phyloP scores from a whole-genome alignment of 2,329 filamentous ascomycete species.

The Colletotrichum sp. region DNA sequence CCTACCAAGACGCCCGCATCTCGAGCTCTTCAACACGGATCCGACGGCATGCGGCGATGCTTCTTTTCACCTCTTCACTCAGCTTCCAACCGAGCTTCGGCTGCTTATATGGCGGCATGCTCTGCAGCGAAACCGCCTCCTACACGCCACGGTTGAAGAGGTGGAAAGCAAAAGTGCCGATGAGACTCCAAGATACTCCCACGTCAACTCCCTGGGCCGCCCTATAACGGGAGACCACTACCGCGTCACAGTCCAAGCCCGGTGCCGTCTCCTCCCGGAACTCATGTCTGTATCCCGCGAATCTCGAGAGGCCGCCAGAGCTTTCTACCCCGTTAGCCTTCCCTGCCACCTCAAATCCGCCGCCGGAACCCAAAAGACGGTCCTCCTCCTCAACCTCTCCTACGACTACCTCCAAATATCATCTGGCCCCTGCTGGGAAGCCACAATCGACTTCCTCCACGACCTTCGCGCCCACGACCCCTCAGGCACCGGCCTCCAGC shows the following conservation, averaged over 20 bases:
- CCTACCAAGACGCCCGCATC: constrained; percentile 1
- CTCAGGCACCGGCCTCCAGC: background rate
- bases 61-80: background rate
- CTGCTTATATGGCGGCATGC: background rate
- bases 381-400: background rate
- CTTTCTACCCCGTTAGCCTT: background rate
- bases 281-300: background rate
- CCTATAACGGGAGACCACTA: background rate
- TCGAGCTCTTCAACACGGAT: constrained; percentile 4
- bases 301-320: background rate
- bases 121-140: background rate
- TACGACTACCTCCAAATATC: constrained; percentile 1
- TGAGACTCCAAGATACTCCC: background rate
- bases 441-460: constrained; percentile 4
- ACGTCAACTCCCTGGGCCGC: background rate
- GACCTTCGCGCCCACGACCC: constrained; percentile 3
- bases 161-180: no score
- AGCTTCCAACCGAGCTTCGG: background rate
- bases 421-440: background rate
- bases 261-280: background rate
- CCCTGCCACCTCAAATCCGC: background rate
- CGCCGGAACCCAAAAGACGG: background rate
- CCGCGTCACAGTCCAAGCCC: background rate
- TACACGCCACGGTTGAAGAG: background rate
- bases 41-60: background rate